Percentiles rank a stretch among this genome's conserved stretches.
Conservation (phyloP, 768 basidiomycete species). For the Calocera cornea region DNA sequence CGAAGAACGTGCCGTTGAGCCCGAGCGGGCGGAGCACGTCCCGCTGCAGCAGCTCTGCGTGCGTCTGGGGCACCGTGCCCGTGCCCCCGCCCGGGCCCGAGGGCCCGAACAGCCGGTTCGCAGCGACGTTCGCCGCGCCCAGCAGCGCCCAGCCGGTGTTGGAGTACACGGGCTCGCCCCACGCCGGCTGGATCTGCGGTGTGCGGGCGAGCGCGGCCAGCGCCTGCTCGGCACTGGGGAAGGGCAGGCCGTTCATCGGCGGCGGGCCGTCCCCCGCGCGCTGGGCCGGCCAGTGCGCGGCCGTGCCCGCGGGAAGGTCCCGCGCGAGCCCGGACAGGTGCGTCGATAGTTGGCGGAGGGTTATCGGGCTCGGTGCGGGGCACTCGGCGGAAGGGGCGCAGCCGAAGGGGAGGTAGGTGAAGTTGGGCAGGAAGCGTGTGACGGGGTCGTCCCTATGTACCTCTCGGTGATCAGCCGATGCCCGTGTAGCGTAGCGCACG, state of each 20-base stretch:
- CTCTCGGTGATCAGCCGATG: too few relatives aligned
- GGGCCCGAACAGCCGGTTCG: slow-evolving; percentile 17
- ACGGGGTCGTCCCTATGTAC: slow-evolving; percentile 39
- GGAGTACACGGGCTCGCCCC: slow-evolving; percentile 33
- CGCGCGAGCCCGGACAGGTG: slow-evolving; percentile 27
- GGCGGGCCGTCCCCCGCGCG: slow-evolving; percentile 20
- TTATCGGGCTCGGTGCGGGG: slow-evolving; percentile 6
- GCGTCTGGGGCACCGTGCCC: slow-evolving; percentile 18
- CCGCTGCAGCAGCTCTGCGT: slow-evolving; percentile 33
- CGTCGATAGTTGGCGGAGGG: slow-evolving; percentile 11
- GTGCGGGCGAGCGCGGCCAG: slow-evolving; percentile 27
- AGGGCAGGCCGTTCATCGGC: slow-evolving; percentile 20
- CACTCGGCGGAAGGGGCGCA: background rate
- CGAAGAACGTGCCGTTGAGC: slow-evolving; percentile 34
- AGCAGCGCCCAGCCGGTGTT: slow-evolving; percentile 28
- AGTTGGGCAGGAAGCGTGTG: slow-evolving; percentile 31
- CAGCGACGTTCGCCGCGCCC: slow-evolving; percentile 27
- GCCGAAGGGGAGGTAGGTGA: slow-evolving; percentile 21
- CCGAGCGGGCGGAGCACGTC: slow-evolving; percentile 40
- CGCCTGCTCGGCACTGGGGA: slow-evolving; percentile 24
- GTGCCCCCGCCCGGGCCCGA: too few relatives aligned
- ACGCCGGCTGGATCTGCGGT: slow-evolving; percentile 33
- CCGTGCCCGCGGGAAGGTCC: slow-evolving; percentile 28
- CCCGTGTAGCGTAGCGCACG: background rate
- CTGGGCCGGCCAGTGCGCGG: slow-evolving; percentile 31